Conservation (phyloP, 2,329 filamentous ascomycete species). For the Leptographium radiaticola region DNA sequence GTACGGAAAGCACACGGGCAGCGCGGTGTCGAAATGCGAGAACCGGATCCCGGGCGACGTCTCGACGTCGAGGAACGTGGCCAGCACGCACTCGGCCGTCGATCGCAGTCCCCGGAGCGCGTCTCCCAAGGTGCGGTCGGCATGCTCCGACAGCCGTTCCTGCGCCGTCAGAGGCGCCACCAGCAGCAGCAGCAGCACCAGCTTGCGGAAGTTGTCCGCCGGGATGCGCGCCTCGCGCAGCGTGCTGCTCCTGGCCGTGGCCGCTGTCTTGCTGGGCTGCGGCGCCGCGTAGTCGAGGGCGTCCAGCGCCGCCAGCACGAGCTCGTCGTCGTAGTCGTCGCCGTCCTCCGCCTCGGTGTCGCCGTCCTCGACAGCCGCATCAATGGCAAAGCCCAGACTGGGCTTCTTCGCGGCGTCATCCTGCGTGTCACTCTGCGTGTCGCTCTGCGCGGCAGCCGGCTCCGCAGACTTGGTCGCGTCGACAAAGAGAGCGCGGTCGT, state of each 20-base stretch:
- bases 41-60: constrained; percentile 50
- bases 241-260: constrained; percentile 14
- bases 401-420: not conserved
- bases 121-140: constrained; percentile 38
- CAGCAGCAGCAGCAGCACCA: constrained; percentile 58
- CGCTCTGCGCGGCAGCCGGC: constrained; percentile 3
- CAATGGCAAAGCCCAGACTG: constrained; percentile 29
- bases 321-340: constrained; percentile 37
- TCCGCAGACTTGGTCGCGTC: constrained; percentile 6
- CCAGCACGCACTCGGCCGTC: constrained; percentile 51
- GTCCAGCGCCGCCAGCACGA: constrained; percentile 57
- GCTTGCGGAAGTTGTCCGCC: constrained; percentile 56
- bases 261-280: constrained; percentile 20
- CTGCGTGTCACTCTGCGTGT: constrained; percentile 4
- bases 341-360: constrained; percentile 42
- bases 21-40: constrained; percentile 44
- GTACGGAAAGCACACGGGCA: constrained; percentile 48
- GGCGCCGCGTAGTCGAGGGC: constrained; percentile 43
- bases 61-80: constrained; percentile 53
- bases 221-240: constrained; percentile 57
- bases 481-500: constrained; percentile 43
- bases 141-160: constrained; percentile 50
- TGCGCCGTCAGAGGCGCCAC: constrained; percentile 51
- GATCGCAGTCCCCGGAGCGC: constrained; percentile 45
- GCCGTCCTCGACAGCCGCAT: constrained; percentile 32